Evolutionary conservation across 768 basidiomycete genomes (phyloP).

Genomic region (Mycena pura): DNA sequence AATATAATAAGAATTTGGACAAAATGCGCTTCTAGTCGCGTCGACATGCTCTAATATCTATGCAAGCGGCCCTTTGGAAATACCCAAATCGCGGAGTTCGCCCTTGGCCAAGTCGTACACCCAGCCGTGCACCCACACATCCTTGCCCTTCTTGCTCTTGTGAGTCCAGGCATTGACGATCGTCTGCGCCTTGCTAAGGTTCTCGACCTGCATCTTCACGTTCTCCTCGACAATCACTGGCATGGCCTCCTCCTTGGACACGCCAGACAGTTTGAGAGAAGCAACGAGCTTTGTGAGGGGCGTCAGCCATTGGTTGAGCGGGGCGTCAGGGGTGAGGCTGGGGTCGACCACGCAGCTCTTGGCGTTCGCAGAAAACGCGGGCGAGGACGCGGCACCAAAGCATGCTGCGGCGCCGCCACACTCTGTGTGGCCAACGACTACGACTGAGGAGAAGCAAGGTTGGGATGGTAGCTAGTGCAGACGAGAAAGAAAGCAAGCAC

Average conservation of each 20-base stretch:
- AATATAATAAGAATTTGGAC: no score
- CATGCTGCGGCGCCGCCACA: slow-evolving; percentile 81
- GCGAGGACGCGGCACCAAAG: slow-evolving; percentile 50
- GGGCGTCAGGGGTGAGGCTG: slow-evolving; percentile 44
- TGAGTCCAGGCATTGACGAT: slow-evolving; percentile 56
- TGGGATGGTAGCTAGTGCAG: slow-evolving; percentile 36
- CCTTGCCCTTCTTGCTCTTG: slow-evolving; percentile 48
- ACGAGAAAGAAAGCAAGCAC: slow-evolving; percentile 53
- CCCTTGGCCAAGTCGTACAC: slow-evolving; percentile 71
- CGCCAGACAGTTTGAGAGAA: slow-evolving; percentile 49
- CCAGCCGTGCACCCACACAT: slow-evolving; percentile 73
- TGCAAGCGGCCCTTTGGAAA: slow-evolving; percentile 48
- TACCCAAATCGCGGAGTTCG: slow-evolving; percentile 59
- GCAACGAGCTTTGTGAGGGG: slow-evolving; percentile 66
- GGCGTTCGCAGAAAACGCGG: slow-evolving; percentile 35
- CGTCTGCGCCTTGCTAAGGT: slow-evolving; percentile 52
- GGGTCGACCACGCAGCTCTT: slow-evolving; percentile 42
- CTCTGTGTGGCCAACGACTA: slow-evolving; percentile 82
- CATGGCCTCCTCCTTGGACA: slow-evolving; percentile 46
- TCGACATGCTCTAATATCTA: slow-evolving; percentile 10
- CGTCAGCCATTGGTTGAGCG: slow-evolving; percentile 74
- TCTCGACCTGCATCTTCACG: slow-evolving; percentile 61
- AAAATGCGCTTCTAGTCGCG: no score
- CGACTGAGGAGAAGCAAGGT: slow-evolving; percentile 54
- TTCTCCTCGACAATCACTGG: slow-evolving; percentile 63